Evolutionary conservation across 106 monocot genomes (phyloP).

Genomic region (Apostasia ramifera): DNA sequence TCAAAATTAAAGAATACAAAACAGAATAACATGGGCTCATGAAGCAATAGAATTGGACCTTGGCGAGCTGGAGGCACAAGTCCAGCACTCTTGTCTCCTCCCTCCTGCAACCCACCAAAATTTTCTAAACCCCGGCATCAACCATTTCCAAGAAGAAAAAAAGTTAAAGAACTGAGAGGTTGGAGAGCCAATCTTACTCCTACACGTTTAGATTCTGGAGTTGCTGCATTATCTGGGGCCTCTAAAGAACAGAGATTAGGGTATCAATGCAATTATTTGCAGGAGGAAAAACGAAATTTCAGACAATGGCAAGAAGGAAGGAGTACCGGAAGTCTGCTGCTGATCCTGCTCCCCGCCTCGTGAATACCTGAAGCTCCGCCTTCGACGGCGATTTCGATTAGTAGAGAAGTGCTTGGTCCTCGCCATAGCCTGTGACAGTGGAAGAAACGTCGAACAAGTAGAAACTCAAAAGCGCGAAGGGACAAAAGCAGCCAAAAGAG

Average conservation of each 20-base stretch:
- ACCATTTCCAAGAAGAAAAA: background rate
- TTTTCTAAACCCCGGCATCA: background rate
- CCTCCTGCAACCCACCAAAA: background rate
- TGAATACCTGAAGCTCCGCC: background rate
- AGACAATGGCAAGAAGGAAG: background rate
- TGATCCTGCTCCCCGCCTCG: background rate
- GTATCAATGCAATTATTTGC: background rate
- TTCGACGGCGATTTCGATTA: background rate
- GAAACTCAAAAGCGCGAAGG: no score
- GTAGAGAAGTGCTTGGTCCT: background rate
- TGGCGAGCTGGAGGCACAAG: no score
- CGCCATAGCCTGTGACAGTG: constrained; percentile 1
- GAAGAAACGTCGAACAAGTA: no score
- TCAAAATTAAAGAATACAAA: no score
- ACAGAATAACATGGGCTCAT: no score
- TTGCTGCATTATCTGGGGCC: background rate
- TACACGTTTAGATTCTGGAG: background rate
- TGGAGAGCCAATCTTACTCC: background rate
- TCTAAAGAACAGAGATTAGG: background rate
- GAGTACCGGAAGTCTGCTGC: background rate
- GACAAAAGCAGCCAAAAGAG: no score
- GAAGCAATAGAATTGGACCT: no score
- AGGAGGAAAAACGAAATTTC: background rate
- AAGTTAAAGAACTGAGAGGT: background rate
- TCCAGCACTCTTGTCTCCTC: background rate